Evolutionary conservation across 2,329 filamentous ascomycete genomes (phyloP), one percentile per base, ranked within the genome.

Genomic region (Arthrobotrys entomopaga): DNA sequence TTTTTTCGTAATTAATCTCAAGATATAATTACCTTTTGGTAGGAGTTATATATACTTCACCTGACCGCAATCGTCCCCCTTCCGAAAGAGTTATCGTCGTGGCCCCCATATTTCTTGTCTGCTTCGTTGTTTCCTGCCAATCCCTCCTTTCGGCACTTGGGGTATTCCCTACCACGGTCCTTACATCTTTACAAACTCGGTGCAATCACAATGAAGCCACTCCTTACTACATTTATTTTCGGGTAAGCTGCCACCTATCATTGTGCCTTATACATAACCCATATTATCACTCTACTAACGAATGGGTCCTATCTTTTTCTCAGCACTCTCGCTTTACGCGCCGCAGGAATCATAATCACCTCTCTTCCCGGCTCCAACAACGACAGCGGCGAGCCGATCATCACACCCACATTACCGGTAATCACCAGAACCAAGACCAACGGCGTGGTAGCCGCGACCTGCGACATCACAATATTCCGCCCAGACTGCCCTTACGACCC

Each of bases 161-260:
- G 52, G 15, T 26, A 42, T 49, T 50, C 4, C 54, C 52, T 50
- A 52, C 40, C 52, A 65, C 61, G 43, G 20, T 67, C 34, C 13
- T 60, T 54, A 15, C 52, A 65, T 56, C 15, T 42, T 48, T 29
- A 16, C 34, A 34, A 6, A 34, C 54, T 15, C 11, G 29, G 6
- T 5, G 29, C 29, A 10, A 34, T 6, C 34, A 67, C 53, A 40
- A 69, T 69, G 65, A 60, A 56, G 57, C 56, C 65, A 19, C 56
- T 61, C 48, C 40, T 69, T 56, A 56, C 48, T 11, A 11, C 38
- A 20, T 29, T 69, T 50, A 3, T 69, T n/a, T 46, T 69, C 8
- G 48, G 65, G 65, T 69, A 60, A 19, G 65, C 20, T n/a, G 29
- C 29, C 29, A 34, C 29, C 7, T 34, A 6, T 34, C 29, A 6